Base-by-base conservation (phyloP, 768 basidiomycete genomes). In the Leucocoprinus leucothites region DNA sequence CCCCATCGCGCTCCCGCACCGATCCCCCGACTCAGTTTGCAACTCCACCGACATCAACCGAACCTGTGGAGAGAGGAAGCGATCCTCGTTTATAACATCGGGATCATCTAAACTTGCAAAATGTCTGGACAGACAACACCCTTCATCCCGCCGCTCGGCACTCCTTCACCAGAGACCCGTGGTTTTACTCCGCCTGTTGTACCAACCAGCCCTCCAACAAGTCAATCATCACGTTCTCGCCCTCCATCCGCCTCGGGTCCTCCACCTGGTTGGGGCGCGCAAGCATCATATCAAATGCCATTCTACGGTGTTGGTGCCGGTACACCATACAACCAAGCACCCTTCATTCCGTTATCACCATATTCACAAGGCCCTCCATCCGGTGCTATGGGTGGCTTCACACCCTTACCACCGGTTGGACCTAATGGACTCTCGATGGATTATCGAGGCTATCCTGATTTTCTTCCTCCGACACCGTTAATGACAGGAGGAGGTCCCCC, bases 111-210 rank as follows among this genome's bases (percentile, higher is more conserved):
- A 22, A 41, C 16, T 21, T 3, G 5, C 46, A 56, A 28, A 25
- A 60, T 60, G 59, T 36, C 51, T 18, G 41, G 51, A 14, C 50
- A 49, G 9, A 41, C 16, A 5, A 57, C 57, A 16, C 60, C 60
- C 18, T 61, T 61, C 43, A 61, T 61, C 13, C 60, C 60, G 16
- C 60, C 60, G 11, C 56, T 61, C 19, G 51, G 16, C 8, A 47
- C 55, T 9, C 47, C 50, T n/a, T 51, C 47, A n/a, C 60, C 60
- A 9, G 26, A 38, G 4, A 25, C 41, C 4, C 38, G 5, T 31
- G 31, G 31, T 31, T 5, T 38, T 3, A 22, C 51, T 21, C 45
- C 60, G 14, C 55, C 55, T 1, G 57, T 57, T 2, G 46, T 58
- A 2, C 60, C 51, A 5, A 38, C 22, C 18, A 42, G 26, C 22